These are phyloP conservation scores for Volutella citrinella DNA, from an alignment of 2,329 filamentous ascomycete species.

Conservation along the genomic window DNA sequence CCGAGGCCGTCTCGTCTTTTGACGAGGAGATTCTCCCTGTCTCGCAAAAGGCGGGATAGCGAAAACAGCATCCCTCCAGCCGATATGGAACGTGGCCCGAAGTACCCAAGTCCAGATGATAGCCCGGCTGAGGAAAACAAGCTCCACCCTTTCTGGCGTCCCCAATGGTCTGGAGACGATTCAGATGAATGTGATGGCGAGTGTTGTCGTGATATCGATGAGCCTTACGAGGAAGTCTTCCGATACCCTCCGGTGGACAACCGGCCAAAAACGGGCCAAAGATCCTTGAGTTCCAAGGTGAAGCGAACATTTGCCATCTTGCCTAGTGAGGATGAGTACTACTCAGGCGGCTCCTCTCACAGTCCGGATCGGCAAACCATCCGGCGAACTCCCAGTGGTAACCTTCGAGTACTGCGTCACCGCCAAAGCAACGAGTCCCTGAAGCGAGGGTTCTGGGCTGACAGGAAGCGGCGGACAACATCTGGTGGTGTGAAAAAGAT, in stretches of 20 bases:
- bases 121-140: conserved; percentile 50
- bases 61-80: too few relatives aligned
- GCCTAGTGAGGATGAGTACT: conserved; percentile 40
- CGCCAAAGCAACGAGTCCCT: conserved; percentile 47
- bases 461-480: conserved; percentile 35
- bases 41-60: conserved; percentile 39
- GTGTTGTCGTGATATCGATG: conserved; percentile 30
- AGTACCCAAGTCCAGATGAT: conserved; percentile 43
- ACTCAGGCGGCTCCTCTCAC: conserved; percentile 29
- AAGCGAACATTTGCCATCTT: conserved; percentile 61
- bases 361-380: conserved; percentile 55
- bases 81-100: conserved; percentile 24
- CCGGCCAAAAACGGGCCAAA: conserved; percentile 41
- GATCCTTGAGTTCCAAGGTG: conserved; percentile 51
- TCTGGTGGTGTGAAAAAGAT: conserved; percentile 18
- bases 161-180: conserved; percentile 41
- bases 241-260: conserved; percentile 49
- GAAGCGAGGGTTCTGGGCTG: conserved; percentile 18
- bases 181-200: conserved; percentile 28
- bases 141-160: conserved; percentile 61
- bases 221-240: conserved; percentile 39
- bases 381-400: conserved; percentile 57
- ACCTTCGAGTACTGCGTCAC: conserved; percentile 55
- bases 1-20: conserved; percentile 43
- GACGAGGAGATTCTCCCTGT: conserved; percentile 51